Conservation (phyloP, 257 asterid species). For the Capsicum rhomboideum region DNA sequence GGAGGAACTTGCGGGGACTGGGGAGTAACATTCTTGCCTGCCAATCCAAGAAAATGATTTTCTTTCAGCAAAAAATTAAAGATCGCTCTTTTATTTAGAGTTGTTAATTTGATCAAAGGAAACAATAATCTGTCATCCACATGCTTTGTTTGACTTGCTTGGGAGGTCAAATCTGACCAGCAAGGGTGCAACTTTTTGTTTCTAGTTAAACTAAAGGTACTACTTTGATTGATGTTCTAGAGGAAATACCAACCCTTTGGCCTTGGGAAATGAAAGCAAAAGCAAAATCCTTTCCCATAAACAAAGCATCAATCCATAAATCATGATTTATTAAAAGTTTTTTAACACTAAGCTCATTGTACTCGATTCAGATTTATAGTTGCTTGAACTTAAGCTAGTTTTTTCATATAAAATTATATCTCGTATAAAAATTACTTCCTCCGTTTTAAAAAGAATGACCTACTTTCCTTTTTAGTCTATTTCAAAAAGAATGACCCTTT, state of each 20-base stretch:
- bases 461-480: no score
- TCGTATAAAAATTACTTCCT: no score
- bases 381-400: no score
- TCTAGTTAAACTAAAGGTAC: background rate
- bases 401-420: no score
- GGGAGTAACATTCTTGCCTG: background rate
- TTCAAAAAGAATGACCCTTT: no score
- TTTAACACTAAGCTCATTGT: background rate
- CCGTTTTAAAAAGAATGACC: no score
- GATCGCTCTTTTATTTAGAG: background rate
- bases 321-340: background rate
- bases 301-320: background rate
- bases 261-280: background rate
- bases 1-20: no score
- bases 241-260: background rate
- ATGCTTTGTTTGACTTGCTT: background rate
- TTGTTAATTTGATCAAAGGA: background rate
- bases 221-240: background rate
- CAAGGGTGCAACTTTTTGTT: background rate
- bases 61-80: background rate
- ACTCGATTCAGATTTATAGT: background rate
- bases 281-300: background rate
- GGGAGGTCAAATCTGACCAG: background rate
- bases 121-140: background rate
- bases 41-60: background rate